phyloP scores from a whole-genome alignment of 305 asterid genomes.

The Fraxinus xanthoxyloides region DNA sequence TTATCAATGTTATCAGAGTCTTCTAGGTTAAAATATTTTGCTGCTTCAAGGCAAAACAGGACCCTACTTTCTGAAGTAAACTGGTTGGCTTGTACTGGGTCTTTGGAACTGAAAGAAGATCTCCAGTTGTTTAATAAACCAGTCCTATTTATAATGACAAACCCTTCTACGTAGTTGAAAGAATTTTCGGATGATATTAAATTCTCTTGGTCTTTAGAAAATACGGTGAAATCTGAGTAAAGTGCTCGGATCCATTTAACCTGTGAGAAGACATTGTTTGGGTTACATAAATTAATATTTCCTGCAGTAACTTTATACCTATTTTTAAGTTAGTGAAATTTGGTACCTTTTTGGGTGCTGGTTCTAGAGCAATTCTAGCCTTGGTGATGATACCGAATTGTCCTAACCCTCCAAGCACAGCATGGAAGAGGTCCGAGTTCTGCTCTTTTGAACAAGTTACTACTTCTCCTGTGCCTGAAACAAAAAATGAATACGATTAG shows the following conservation, averaged over 20 bases:
- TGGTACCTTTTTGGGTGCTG: constrained; percentile 73
- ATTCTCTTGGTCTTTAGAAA: constrained; percentile 73
- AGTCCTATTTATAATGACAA: constrained; percentile 71
- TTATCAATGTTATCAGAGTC: constrained; percentile 37
- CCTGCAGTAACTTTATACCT: background rate
- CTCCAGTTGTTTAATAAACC: constrained; percentile 85
- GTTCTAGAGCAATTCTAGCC: constrained; percentile 78
- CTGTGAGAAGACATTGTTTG: constrained; percentile 34
- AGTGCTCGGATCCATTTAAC: constrained; percentile 90
- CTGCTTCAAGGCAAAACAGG: constrained; percentile 83
- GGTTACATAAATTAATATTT: constrained; percentile 5
- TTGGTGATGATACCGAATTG: constrained; percentile 85
- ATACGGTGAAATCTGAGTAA: constrained; percentile 67
- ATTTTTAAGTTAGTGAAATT: background rate
- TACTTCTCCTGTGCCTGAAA: constrained; percentile 77
- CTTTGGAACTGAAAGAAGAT: constrained; percentile 77
- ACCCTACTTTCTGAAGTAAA: constrained; percentile 82
- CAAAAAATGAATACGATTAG: constrained; percentile 2
- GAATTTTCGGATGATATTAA: constrained; percentile 54
- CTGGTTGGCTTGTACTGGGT: constrained; percentile 61
- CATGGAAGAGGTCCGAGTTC: constrained; percentile 72
- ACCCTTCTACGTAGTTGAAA: constrained; percentile 83
- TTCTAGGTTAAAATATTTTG: constrained; percentile 68
- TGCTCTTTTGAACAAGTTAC: constrained; percentile 67
- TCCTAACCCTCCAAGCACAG: constrained; percentile 92